Conservation (phyloP, 305 asterid species). For the Fraxinus angustifolia region DNA sequence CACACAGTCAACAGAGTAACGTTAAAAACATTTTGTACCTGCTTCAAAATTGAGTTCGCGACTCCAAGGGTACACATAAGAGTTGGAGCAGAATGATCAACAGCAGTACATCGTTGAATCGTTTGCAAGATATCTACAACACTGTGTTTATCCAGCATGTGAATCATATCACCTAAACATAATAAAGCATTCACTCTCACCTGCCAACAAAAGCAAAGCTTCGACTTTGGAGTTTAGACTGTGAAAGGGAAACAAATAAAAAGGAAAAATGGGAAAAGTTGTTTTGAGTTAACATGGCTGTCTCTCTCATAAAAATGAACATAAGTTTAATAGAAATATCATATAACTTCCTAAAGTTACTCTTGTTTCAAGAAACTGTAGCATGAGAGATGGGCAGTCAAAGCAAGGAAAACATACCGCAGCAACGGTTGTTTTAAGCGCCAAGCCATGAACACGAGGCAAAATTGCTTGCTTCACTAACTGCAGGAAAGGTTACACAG, state of each 20-base stretch:
- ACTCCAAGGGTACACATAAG: constrained; percentile 98
- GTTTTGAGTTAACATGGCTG: neutral
- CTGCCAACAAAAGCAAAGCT: constrained; percentile 42
- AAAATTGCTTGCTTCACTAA: constrained; percentile 71
- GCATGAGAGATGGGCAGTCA: neutral
- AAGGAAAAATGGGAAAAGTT: neutral
- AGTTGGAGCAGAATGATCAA: constrained; percentile 98
- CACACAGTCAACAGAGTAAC: neutral
- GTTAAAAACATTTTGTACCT: constrained; percentile 44
- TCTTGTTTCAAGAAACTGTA: neutral
- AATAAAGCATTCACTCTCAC: constrained; percentile 95
- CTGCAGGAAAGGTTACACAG: constrained; percentile 39
- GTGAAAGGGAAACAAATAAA: neutral
- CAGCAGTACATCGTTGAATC: constrained; percentile 87
- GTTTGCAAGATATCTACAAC: constrained; percentile 79
- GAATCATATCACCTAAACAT: constrained; percentile 88
- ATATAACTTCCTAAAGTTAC: neutral
- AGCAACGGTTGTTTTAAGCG: constrained; percentile 94
- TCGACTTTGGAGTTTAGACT: constrained; percentile 12
- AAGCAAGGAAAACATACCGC: constrained; percentile 58
- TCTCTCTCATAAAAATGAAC: neutral
- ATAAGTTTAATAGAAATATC: neutral
- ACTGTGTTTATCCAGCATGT: constrained; percentile 72
- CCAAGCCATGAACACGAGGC: constrained; percentile 97
- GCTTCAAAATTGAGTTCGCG: constrained; percentile 84